Base-by-base conservation (phyloP, 2,329 filamentous ascomycete genomes). In the Cryoendolithus antarcticus region DNA sequence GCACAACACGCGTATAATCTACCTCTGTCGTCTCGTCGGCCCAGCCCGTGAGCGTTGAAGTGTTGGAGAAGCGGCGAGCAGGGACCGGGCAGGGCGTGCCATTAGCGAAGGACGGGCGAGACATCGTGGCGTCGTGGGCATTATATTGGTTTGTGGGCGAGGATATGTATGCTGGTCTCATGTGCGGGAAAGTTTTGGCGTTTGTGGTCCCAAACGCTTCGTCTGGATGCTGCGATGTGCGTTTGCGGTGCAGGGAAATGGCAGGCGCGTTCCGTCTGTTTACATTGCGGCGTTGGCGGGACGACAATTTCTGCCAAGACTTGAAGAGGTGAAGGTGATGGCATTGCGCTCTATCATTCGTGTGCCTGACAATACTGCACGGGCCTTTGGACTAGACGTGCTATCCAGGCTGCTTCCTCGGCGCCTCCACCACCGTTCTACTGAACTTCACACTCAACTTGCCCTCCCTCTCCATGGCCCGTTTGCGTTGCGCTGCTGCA, bases 401-500 rank as follows among this genome's bases (percentile, higher is more conserved):
- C 19, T 33, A 13, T 29, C 15, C 46, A 29, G 49, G 47, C 61
- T 64, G 64, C 49, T 63, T 65, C 44, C 64, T 62, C 3, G 68
- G 69, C 28, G 70, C 69, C 41, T 60, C 59, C 7, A 72, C 52
- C 21, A 68, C 61, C 8, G 63, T 61, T 21, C 70, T 57, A 10
- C 66, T 69, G 45, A 72, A 72, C 0, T 63, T 66, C 6, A 63
- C 70, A 44, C 60, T 68, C 35, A 58, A 40, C 42, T 55, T 55
- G 10, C 55, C 54, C 15, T 66, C 54, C 15, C 61, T 62, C 41
- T 72, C 66, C 44, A 68, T 66, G 31, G 59, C 63, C 35, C 64
- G 69, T 44, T 71, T 67, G 37, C 70, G 65, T 57, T 80, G 70
- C 49, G 75, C 77, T 2, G 75, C 72, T 31, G 70, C 64, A 33